Percentiles rank a stretch among this genome's conserved stretches.
phyloP scores from a whole-genome alignment of 345 rosid species.

The Combretum micranthum region DNA sequence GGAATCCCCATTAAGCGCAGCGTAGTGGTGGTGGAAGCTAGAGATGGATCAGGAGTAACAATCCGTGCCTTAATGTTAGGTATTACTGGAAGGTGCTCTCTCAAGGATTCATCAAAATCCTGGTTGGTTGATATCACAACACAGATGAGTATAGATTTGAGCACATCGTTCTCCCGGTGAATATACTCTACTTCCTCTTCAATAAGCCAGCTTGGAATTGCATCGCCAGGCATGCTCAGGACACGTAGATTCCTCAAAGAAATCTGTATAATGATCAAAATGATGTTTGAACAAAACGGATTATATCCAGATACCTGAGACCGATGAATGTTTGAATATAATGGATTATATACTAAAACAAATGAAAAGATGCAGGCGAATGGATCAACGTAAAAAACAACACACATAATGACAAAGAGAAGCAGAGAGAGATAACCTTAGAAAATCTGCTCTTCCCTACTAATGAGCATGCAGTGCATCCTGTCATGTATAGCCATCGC shows the following conservation, averaged over 20 bases:
- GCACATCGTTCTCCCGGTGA: constrained; percentile 25
- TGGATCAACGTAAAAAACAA: not conserved
- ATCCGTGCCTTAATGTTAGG: constrained; percentile 34
- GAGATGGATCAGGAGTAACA: not conserved
- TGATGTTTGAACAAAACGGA: too few species aligned
- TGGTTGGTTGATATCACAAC: constrained; percentile 40
- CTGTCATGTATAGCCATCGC: constrained; percentile 29
- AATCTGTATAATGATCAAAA: constrained; percentile 19
- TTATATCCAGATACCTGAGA: too few species aligned
- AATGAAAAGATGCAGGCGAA: not conserved
- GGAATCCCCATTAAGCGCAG: constrained; percentile 46
- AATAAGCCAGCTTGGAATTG: constrained; percentile 48
- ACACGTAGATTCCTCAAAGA: constrained; percentile 28
- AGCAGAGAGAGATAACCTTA: constrained; percentile 23
- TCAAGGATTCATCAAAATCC: constrained; percentile 15
- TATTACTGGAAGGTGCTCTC: constrained; percentile 23
- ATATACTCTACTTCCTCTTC: constrained; percentile 23
- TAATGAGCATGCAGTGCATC: constrained; percentile 25
- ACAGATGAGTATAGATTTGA: constrained; percentile 38
- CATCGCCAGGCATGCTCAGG: constrained; percentile 55
- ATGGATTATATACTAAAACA: not conserved
- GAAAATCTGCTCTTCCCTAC: constrained; percentile 31
- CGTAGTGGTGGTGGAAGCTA: constrained; percentile 4
- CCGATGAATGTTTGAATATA: not conserved
- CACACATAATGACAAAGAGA: not conserved